Percentiles rank a stretch among this genome's conserved stretches.
Evolutionary conservation across 768 basidiomycete genomes (phyloP).

Genomic region (Leccinum boreale): DNA sequence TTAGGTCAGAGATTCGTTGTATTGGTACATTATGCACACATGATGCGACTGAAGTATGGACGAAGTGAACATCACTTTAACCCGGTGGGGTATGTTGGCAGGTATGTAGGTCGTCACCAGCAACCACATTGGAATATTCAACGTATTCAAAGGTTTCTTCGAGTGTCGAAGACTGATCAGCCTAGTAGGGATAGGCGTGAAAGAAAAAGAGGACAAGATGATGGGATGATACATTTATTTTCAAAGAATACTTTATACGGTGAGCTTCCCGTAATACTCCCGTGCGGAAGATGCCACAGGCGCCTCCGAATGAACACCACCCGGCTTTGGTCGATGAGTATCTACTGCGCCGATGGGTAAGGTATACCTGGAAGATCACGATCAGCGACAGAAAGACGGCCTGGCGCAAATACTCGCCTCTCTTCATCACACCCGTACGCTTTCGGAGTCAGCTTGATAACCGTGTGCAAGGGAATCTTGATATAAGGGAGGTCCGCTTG

Average conservation of each 20-base stretch:
- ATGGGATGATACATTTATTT: background rate
- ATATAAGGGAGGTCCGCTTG: slow-evolving; percentile 97
- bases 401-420: slow-evolving; percentile 45
- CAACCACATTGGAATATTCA: background rate
- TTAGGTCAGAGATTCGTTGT: background rate
- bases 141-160: background rate
- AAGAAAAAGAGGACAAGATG: background rate
- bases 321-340: slow-evolving; percentile 74
- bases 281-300: slow-evolving; percentile 24
- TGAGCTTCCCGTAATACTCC: slow-evolving; percentile 34
- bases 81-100: background rate
- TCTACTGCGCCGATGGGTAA: slow-evolving; percentile 92
- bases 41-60: background rate
- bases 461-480: slow-evolving; percentile 94
- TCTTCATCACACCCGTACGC: slow-evolving; percentile 99
- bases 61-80: background rate
- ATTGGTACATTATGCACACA: background rate
- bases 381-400: background rate
- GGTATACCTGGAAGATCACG: slow-evolving; percentile 56
- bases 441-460: slow-evolving; percentile 97
- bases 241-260: slow-evolving; percentile 4
- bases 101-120: background rate
- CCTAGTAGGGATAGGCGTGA: background rate
- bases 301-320: slow-evolving; percentile 16
- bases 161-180: background rate